Percentiles rank a stretch among this genome's conserved stretches.
Conservation (phyloP, 129 eudicot species). For the Centrapalus pauciflorus region DNA sequence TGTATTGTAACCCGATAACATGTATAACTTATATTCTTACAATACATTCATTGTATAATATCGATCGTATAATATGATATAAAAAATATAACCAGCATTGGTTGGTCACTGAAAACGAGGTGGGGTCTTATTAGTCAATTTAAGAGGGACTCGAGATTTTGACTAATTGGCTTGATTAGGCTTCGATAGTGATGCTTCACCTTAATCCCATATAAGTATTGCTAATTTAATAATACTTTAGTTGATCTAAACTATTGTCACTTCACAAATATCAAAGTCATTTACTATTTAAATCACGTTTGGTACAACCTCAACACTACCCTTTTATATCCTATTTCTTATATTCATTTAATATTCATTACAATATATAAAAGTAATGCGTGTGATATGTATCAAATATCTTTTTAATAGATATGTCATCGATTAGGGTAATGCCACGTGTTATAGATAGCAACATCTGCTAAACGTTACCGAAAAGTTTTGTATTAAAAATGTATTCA, state of each 20-base stretch:
- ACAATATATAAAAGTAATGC: background rate
- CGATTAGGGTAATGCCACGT: slow-evolving; percentile 10
- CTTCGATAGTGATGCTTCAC: slow-evolving; percentile 32
- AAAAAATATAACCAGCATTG: background rate
- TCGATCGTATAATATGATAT: too few relatives aligned
- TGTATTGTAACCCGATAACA: too few relatives aligned
- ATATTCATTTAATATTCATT: background rate
- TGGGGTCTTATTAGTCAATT: slow-evolving; percentile 23
- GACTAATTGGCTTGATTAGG: slow-evolving; percentile 28
- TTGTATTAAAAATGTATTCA: background rate
- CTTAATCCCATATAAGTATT: slow-evolving; percentile 29
- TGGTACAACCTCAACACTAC: slow-evolving; percentile 24
- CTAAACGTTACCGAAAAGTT: background rate
- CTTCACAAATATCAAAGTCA: slow-evolving; percentile 13
- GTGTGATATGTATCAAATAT: background rate
- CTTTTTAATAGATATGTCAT: background rate
- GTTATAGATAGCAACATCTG: background rate
- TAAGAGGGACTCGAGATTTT: slow-evolving; percentile 30
- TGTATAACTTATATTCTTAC: too few relatives aligned
- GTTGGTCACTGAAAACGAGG: slow-evolving; percentile 10
- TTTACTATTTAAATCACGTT: slow-evolving; percentile 20
- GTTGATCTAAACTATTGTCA: slow-evolving; percentile 7
- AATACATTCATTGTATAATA: too few relatives aligned
- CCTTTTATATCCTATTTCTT: background rate
- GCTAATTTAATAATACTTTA: slow-evolving; percentile 13